These are phyloP conservation scores for Mycotypha africana DNA, from an alignment of 371 early-diverging fungal species.

Conservation along the genomic window DNA sequence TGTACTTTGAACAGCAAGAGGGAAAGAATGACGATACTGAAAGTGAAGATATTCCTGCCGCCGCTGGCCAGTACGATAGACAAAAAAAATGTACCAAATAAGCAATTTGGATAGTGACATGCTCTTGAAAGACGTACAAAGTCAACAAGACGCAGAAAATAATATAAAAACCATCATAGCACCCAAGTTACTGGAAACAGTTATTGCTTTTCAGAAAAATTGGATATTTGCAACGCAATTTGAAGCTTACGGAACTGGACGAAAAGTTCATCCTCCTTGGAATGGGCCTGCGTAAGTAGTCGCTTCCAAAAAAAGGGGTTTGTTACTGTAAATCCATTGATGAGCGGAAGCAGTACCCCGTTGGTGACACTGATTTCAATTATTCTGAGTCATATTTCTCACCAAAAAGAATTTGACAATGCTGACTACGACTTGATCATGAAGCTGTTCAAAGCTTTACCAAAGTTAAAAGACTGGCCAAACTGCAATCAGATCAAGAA, in stretches of 20 bases:
- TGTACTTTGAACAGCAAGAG: constrained; percentile 5
- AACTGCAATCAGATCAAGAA: constrained; percentile 4
- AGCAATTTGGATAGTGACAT: constrained; percentile 6
- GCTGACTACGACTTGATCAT: constrained; percentile 6
- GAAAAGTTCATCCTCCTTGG: constrained; percentile 2
- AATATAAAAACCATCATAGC: constrained; percentile 8
- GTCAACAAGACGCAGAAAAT: constrained; percentile 11
- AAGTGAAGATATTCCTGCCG: constrained; percentile 4
- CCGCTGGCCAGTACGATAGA: constrained; percentile 7
- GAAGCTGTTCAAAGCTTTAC: constrained; percentile 12
- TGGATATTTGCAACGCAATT: constrained; percentile 10
- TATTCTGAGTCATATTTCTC: constrained; percentile 6
- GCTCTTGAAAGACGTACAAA: constrained; percentile 10
- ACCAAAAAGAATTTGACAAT: background rate
- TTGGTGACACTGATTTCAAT: background rate
- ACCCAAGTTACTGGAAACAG: constrained; percentile 9
- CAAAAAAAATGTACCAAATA: constrained; percentile 6
- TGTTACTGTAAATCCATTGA: constrained; percentile 1
- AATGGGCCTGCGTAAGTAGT: constrained; percentile 7
- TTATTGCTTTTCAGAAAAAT: constrained; percentile 8
- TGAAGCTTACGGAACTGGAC: constrained; percentile 10
- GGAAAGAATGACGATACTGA: constrained; percentile 2
- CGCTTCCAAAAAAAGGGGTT: constrained; percentile 7
- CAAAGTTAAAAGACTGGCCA: constrained; percentile 3
- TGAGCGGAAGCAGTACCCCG: constrained; percentile 2